Base-by-base conservation (phyloP, 1,284 basidiomycete genomes). In the Ceratobasidium papillatum region DNA sequence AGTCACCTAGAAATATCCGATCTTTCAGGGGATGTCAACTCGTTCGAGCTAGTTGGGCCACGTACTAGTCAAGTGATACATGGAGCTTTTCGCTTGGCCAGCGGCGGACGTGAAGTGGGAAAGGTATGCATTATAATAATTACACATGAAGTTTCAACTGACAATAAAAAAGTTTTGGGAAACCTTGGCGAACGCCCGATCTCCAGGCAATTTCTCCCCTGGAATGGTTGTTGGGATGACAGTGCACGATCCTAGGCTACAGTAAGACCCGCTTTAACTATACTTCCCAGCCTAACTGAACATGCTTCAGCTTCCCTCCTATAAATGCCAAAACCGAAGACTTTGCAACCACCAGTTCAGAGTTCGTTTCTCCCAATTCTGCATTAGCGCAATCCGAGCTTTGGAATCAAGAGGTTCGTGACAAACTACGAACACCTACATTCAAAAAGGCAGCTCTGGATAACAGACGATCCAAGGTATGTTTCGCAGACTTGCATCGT, bases 1-100 rank as follows among this genome's bases (percentile, higher is more conserved):
- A 22, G 58, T 72, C 43, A 72, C 73, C 30, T 95, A 3, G 88
- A 92, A 77, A 85, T 95, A 12, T 84, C 86, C 2, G 91, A 95
- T 80, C 80, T 95, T 61, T 84, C 90, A 59, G 88, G 88, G 2
- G 86, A 90, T 62, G 80, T 95, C 41, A 94, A 93, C 75, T 86
- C 90, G 1, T 95, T 96, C 78, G 94, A 98, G 80, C 87, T 97
- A 22, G 91, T 92, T 84, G 95, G 95, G 1, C 92, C 93, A 0
- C 91, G 91, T 79, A 86, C 93, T 0, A 94, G 88, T 74, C 91
- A 93, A 79, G 87, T 96, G 8, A 82, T 97, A 64, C 88, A 87
- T 78, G 92, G 94, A 22, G 90, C 90, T 0, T 79, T 96, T 61
- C 87, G 84, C 32, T 87, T 90, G 8, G 85, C 87, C 11, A 84